Evolutionary conservation across 2,329 filamentous ascomycete genomes (phyloP), one percentile per base, ranked within the genome.

Genomic region (Colletotrichum cuscutae): DNA sequence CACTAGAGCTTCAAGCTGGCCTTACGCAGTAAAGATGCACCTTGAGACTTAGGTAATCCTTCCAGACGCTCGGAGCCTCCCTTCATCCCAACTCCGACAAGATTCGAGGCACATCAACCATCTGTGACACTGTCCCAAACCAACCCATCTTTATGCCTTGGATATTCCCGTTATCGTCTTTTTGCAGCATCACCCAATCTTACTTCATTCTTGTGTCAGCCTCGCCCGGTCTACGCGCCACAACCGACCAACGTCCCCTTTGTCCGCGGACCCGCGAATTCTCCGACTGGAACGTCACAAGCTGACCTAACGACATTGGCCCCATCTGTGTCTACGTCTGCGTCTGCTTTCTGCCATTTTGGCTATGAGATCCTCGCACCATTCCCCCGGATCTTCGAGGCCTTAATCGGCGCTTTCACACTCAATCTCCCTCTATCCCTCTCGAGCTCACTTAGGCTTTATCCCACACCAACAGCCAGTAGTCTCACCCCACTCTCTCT

Each of bases 111-210:
- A 73, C 71, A 73, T 62, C 56, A 57, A 53, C 61, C 71, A 61
- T 61, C 67, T 73, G 71, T 73, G 56, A 73, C 67, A 71, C 56
- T 65, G 24, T 72, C 67, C 60, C 67, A 73, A 73, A 73, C 71
- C 61, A 57, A n/a, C 24, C 46, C 66, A 61, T 59, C 37, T 57
- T 73, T 57, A 73, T 73, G 71, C 71, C 66, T 56, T 65, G 56
- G 57, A 57, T 61, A 35, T 71, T 70, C 65, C 49, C 61, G 61
- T 61, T 32, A 28, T 65, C 59, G 53, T 28, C 15, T 24, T 30
- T 37, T 35, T 65, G 52, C 60, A 61, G 28, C 22, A 56, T 49
- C 61, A 30, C 49, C 56, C 37, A 72, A 72, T 73, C 26, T 71
- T 46, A 42, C 61, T 52, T 53, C 66, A 73, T 73, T 73, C 60